phyloP scores from a whole-genome alignment of 1,284 basidiomycete genomes.

The Hemileia vastatrix region DNA sequence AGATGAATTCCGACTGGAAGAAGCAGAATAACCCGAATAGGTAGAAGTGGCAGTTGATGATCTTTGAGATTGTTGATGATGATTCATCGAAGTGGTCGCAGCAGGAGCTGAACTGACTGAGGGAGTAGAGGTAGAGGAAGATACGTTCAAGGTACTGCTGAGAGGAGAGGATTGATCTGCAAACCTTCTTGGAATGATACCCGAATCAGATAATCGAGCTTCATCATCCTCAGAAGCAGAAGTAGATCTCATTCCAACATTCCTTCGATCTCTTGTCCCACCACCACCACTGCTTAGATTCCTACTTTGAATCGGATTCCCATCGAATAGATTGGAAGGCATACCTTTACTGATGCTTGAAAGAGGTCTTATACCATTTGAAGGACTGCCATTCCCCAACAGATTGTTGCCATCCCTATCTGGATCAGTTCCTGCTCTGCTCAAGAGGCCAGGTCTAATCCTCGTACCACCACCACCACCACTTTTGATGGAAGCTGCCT shows the following conservation, averaged over 20 bases:
- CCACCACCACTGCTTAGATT: neutral
- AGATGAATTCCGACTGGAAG: conserved; percentile 25
- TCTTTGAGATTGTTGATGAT: too few species aligned
- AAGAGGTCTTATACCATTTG: neutral
- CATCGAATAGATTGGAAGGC: neutral
- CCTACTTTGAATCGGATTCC: too few species aligned
- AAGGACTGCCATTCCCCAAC: neutral
- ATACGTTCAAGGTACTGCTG: neutral
- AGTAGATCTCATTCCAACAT: neutral
- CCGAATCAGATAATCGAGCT: conserved; percentile 30
- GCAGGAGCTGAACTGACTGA: neutral
- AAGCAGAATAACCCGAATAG: conserved; percentile 27
- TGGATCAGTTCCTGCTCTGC: neutral
- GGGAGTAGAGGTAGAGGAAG: too few species aligned
- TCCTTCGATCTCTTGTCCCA: neutral
- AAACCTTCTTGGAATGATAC: conserved; percentile 31
- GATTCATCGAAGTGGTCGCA: neutral
- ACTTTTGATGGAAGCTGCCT: neutral
- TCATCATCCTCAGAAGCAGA: conserved; percentile 25
- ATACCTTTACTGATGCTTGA: neutral
- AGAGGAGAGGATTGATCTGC: conserved; percentile 9
- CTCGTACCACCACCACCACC: neutral
- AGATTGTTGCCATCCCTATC: neutral
- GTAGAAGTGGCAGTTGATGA: conserved; percentile 23
- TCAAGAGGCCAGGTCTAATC: neutral